Conservation (phyloP, 192 early-diverging fungal species). For the Backusella tarrabulga region DNA sequence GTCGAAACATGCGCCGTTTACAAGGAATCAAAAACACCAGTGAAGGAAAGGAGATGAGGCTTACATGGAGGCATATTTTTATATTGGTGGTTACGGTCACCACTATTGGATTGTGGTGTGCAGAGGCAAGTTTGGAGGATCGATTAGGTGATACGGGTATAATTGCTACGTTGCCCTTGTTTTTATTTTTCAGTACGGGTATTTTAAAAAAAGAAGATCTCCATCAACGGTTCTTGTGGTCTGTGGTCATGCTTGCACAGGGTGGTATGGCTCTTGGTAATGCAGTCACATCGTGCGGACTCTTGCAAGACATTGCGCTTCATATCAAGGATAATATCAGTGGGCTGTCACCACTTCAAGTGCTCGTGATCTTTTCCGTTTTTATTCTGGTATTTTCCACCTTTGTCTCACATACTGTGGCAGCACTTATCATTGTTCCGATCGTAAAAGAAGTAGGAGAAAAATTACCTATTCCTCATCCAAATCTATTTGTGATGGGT, state of each 20-base stretch:
- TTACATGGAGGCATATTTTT: constrained; percentile 51
- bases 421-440: constrained; percentile 73
- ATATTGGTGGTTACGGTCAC: constrained; percentile 53
- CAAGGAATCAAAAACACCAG: constrained; percentile 37
- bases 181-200: constrained; percentile 70
- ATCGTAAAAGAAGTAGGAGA: constrained; percentile 70
- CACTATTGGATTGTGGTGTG: constrained; percentile 72
- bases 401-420: constrained; percentile 77
- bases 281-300: constrained; percentile 65
- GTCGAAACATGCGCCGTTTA: constrained; percentile 40
- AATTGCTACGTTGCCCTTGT: constrained; percentile 66
- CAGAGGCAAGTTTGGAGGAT: constrained; percentile 49
- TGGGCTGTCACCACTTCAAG: constrained; percentile 48
- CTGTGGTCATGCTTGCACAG: constrained; percentile 64
- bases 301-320: constrained; percentile 57
- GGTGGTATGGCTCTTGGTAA: constrained; percentile 74
- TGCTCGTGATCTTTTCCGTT: constrained; percentile 54
- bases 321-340: constrained; percentile 50
- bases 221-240: constrained; percentile 66
- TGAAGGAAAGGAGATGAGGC: constrained; percentile 14
- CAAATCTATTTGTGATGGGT: constrained; percentile 69
- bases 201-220: constrained; percentile 73
- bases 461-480: constrained; percentile 60
- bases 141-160: constrained; percentile 72
- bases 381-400: constrained; percentile 66